Percentiles rank a stretch among this genome's conserved stretches.
Evolutionary conservation across 305 asterid species (phyloP).

Genomic region (Solanum chacoense): DNA sequence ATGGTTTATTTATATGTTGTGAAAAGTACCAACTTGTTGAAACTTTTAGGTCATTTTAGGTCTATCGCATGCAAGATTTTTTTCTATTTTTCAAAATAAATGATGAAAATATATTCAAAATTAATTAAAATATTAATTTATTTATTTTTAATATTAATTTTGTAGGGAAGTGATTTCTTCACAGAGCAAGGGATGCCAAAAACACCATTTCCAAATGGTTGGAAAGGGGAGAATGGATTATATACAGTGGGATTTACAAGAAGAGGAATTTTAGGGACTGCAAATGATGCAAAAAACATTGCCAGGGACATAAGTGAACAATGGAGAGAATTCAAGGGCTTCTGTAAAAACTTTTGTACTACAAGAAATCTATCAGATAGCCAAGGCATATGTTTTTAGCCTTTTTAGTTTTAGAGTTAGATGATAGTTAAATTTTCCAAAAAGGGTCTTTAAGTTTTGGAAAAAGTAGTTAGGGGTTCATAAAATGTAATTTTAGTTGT

Average conservation of each 20-base stretch:
- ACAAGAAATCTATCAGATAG: conserved; percentile 7
- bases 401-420: neutral
- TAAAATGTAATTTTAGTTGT: neutral
- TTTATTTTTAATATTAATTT: neutral
- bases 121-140: neutral
- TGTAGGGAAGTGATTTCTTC: conserved; percentile 64
- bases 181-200: conserved; percentile 84
- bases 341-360: neutral
- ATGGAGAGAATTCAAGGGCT: conserved; percentile 33
- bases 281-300: conserved; percentile 62
- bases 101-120: neutral
- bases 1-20: neutral
- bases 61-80: neutral
- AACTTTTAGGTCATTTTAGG: neutral
- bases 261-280: conserved; percentile 79
- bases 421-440: neutral
- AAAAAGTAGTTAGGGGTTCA: neutral
- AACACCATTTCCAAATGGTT: conserved; percentile 70
- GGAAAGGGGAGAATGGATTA: conserved; percentile 86
- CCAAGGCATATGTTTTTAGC: neutral
- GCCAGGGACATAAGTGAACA: conserved; percentile 50
- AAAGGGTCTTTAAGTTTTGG: neutral
- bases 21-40: neutral
- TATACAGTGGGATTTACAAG: conserved; percentile 86
- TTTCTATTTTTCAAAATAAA: neutral